A percentile compares a stretch with the other conserved stretches of the same genome.
Evolutionary conservation across 768 basidiomycete genomes (phyloP).

Genomic region (Trametes villosa): DNA sequence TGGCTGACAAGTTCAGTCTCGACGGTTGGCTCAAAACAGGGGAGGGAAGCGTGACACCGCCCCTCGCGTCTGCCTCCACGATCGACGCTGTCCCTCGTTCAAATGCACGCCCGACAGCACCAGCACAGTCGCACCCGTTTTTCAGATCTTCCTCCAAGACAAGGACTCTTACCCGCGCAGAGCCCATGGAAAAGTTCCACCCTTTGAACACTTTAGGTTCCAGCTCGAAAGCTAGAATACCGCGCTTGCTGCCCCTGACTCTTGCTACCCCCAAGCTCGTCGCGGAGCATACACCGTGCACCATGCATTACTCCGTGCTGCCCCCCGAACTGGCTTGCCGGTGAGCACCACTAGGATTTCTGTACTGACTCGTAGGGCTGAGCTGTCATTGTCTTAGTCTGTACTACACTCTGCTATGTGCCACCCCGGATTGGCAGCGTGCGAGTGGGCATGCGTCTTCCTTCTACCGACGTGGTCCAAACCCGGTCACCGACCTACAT

Average conservation of each 20-base stretch:
- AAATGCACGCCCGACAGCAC: no score
- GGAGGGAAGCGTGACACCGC: no score
- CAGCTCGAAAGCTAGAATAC: conserved; percentile 31
- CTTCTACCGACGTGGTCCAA: conserved; percentile 40
- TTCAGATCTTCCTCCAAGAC: conserved; percentile 19
- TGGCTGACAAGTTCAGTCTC: conserved; percentile 40
- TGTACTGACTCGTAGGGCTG: no score
- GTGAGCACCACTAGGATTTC: no score
- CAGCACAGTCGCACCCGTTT: neutral
- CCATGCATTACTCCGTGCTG: conserved; percentile 68
- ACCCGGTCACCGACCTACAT: conserved; percentile 56
- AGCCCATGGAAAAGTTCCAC: conserved; percentile 60
- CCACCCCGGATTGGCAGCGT: conserved; percentile 63
- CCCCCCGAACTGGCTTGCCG: conserved; percentile 74
- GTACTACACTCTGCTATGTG: conserved; percentile 72
- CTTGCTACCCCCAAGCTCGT: conserved; percentile 68
- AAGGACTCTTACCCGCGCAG: conserved; percentile 39
- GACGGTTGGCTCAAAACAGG: conserved; percentile 54
- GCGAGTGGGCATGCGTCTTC: conserved; percentile 88
- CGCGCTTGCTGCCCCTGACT: conserved; percentile 55
- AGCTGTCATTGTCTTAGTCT: conserved; percentile 47
- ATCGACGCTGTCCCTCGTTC: neutral
- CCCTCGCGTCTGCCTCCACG: no score
- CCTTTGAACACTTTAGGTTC: conserved; percentile 47
- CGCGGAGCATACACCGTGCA: conserved; percentile 73